Evolutionary conservation across 2,329 filamentous ascomycete genomes (phyloP).

Genomic region (Calonectria crousiana): DNA sequence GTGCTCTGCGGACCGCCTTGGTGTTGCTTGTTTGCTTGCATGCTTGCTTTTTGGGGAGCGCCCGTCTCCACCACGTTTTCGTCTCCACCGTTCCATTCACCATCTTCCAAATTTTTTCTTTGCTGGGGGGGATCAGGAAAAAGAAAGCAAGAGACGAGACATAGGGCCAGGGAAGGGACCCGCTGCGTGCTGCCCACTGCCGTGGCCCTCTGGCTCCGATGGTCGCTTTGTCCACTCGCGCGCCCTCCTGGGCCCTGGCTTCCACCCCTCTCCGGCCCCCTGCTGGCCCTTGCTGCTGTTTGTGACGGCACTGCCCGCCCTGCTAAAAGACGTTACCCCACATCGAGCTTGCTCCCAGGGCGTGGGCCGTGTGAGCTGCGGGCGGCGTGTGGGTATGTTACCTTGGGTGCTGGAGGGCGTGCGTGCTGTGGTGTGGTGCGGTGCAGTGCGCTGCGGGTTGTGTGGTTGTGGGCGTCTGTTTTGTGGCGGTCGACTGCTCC

Average conservation of each 20-base stretch:
- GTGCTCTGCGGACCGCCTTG: not conserved
- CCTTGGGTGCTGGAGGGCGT: constrained; percentile 18
- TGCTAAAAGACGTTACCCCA: constrained; percentile 45
- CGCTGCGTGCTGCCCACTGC: constrained; percentile 11
- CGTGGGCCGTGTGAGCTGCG: constrained; percentile 38
- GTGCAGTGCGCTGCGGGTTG: constrained; percentile 13
- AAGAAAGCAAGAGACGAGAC: constrained; percentile 1
- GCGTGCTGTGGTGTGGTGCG: not conserved
- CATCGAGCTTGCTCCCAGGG: constrained; percentile 38
- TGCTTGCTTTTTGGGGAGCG: not conserved
- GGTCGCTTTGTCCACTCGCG: constrained; percentile 23
- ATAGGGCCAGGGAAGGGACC: not conserved
- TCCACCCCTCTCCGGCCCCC: constrained; percentile 31
- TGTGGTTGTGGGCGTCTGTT: constrained; percentile 28
- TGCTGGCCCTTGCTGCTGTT: constrained; percentile 39
- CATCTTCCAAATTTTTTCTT: constrained; percentile 11
- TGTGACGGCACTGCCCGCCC: constrained; percentile 46
- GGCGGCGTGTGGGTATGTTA: constrained; percentile 34
- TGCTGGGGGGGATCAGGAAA: not conserved
- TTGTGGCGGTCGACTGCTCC: constrained; percentile 43
- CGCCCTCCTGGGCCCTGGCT: constrained; percentile 5
- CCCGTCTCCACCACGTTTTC: constrained; percentile 4
- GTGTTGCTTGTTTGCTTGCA: not conserved
- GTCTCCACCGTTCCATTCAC: constrained; percentile 13
- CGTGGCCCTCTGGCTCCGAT: constrained; percentile 2